Evolutionary conservation across 352 stramenopile genomes (phyloP).

Genomic region (Globisporangium paddicum): DNA sequence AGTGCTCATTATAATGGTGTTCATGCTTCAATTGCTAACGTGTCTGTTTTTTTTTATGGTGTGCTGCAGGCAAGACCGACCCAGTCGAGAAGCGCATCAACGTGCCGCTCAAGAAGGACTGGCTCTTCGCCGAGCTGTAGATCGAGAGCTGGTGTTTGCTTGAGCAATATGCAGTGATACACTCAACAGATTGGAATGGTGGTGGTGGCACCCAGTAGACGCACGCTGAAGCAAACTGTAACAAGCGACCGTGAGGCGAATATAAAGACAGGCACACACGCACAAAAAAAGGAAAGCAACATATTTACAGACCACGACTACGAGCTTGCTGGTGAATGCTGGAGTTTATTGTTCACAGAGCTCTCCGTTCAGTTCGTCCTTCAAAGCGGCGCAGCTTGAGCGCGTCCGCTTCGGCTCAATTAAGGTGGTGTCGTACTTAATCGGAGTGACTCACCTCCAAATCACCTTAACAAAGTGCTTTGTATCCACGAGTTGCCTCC

Average conservation of each 20-base stretch:
- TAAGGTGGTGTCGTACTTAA: too few species aligned
- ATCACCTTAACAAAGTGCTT: too few species aligned
- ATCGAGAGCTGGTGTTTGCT: neutral
- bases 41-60: neutral
- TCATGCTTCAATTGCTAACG: neutral
- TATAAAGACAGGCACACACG: neutral
- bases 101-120: slow-evolving; percentile 73
- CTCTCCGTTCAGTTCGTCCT: too few species aligned
- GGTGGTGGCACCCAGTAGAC: neutral
- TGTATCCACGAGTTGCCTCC: too few species aligned
- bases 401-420: too few species aligned
- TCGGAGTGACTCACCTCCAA: too few species aligned
- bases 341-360: too few species aligned
- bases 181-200: neutral
- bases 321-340: too few species aligned
- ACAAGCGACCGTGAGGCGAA: slow-evolving; percentile 4
- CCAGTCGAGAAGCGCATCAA: slow-evolving; percentile 73
- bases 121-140: slow-evolving; percentile 25
- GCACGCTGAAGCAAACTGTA: neutral
- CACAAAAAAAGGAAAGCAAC: neutral
- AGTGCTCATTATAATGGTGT: neutral
- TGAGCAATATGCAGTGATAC: neutral
- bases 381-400: too few species aligned
- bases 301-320: slow-evolving; percentile 3
- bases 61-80: slow-evolving; percentile 56